Percentiles rank a stretch among this genome's conserved stretches.
These are phyloP conservation scores for Trichocladium uniseriatum DNA, from an alignment of 495 filamentous ascomycete species.

Conservation along the genomic window DNA sequence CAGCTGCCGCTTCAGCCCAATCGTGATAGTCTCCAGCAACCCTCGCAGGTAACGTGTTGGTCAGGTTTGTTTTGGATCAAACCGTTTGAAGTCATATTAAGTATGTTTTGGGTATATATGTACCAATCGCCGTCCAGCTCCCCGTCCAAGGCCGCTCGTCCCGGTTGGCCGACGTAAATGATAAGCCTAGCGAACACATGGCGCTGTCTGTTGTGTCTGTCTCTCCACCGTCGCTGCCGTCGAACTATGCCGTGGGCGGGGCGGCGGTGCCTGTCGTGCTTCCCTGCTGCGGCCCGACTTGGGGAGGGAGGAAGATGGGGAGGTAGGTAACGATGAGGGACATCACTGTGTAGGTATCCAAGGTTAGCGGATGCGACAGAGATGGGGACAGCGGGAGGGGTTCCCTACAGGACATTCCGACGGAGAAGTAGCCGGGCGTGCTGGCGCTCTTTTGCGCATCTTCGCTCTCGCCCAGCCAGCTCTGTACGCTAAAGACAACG, in stretches of 20 bases:
- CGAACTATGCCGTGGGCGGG: slow-evolving; percentile 27
- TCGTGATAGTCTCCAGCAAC: too few relatives aligned
- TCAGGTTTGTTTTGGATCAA: too few relatives aligned
- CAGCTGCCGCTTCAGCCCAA: not conserved
- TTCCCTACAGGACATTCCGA: slow-evolving; percentile 73
- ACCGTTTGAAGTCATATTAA: not conserved
- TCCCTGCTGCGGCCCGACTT: slow-evolving; percentile 22
- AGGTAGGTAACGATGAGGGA: slow-evolving; percentile 74
- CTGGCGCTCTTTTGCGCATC: slow-evolving; percentile 56
- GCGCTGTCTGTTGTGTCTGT: not conserved
- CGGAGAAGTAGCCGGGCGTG: slow-evolving; percentile 76
- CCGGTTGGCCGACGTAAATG: not conserved
- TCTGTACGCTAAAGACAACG: slow-evolving; percentile 74
- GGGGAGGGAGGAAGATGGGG: slow-evolving; percentile 69
- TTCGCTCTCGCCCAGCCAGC: slow-evolving; percentile 76
- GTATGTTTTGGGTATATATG: not conserved
- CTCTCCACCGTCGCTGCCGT: not conserved
- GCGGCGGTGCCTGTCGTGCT: slow-evolving; percentile 35
- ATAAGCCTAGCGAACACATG: not conserved
- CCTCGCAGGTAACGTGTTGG: too few relatives aligned
- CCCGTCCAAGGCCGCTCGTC: not conserved
- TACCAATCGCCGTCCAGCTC: not conserved
- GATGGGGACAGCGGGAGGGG: not conserved
- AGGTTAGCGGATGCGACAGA: slow-evolving; percentile 11
- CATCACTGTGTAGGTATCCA: slow-evolving; percentile 50